phyloP scores from a whole-genome alignment of 305 asterid species.

The Fraxinus sp. region DNA sequence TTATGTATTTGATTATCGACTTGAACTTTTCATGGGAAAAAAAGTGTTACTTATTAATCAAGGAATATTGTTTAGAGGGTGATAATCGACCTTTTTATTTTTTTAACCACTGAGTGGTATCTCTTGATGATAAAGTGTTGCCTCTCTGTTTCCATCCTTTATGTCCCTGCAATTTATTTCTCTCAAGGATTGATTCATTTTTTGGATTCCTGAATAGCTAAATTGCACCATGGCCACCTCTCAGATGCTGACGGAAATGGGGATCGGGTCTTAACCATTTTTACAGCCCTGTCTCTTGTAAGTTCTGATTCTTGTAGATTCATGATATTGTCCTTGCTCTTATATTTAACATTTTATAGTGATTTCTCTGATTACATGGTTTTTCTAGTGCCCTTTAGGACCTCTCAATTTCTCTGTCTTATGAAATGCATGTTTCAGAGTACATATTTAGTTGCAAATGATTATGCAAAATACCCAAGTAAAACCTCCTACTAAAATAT shows the following conservation, averaged over 20 bases:
- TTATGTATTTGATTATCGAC: not conserved
- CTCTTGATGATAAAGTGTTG: not conserved
- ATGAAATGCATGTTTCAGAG: slow-evolving; percentile 12
- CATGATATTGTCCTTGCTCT: not conserved
- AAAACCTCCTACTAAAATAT: not conserved
- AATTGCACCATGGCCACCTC: slow-evolving; percentile 87
- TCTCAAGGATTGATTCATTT: slow-evolving; percentile 29
- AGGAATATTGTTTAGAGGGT: not conserved
- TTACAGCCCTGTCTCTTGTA: slow-evolving; percentile 85
- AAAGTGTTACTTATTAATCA: not conserved
- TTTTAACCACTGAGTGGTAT: not conserved
- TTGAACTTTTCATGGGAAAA: not conserved
- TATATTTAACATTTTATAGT: not conserved
- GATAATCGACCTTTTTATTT: not conserved
- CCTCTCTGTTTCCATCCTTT: slow-evolving; percentile 15
- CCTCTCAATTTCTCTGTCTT: slow-evolving; percentile 11
- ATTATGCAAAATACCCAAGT: not conserved
- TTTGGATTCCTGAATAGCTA: slow-evolving; percentile 50
- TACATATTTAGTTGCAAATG: slow-evolving; percentile 7
- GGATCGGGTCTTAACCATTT: slow-evolving; percentile 96
- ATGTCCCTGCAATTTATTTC: not conserved
- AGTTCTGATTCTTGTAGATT: slow-evolving; percentile 30
- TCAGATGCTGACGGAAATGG: slow-evolving; percentile 92
- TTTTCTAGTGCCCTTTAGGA: not conserved
- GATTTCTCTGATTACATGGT: not conserved